phyloP scores from a whole-genome alignment of 2,329 filamentous ascomycete genomes.

The Claviceps purpurea region DNA sequence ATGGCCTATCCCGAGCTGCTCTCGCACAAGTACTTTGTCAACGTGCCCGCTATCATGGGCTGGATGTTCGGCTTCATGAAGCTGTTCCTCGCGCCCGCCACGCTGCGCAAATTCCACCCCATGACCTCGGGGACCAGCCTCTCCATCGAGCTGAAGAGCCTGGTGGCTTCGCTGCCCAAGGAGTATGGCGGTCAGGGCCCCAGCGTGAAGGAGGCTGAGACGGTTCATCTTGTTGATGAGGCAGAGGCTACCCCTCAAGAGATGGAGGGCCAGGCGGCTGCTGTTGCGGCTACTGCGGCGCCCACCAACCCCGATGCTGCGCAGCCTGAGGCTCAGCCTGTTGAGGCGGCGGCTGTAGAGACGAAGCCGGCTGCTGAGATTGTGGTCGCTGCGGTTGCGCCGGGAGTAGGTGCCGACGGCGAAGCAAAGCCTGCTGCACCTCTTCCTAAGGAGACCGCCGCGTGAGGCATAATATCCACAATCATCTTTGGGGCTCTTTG shows the following conservation, averaged over 20 bases:
- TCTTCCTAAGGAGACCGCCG: conserved; percentile 3
- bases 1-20: conserved; percentile 82
- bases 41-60: conserved; percentile 82
- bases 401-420: conserved; percentile 3
- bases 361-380: not conserved
- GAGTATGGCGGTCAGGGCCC: conserved; percentile 66
- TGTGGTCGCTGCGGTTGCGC: not conserved
- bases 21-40: conserved; percentile 82
- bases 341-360: conserved; percentile 1
- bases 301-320: conserved; percentile 2
- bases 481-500: not conserved
- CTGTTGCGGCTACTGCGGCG: conserved; percentile 4
- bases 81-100: conserved; percentile 59
- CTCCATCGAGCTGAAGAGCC: conserved; percentile 40
- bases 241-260: conserved; percentile 1
- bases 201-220: conserved; percentile 24
- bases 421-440: conserved; percentile 4
- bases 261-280: conserved; percentile 3
- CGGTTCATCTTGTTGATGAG: conserved; percentile 16
- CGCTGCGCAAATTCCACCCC: conserved; percentile 67
- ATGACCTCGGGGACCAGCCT: conserved; percentile 61
- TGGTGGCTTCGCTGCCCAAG: conserved; percentile 54
- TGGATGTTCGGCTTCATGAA: conserved; percentile 71
- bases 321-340: conserved; percentile 1
- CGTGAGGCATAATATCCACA: not conserved